These are phyloP conservation scores for Colletotrichum sp. DNA, from an alignment of 2,329 filamentous ascomycete species.

Conservation along the genomic window DNA sequence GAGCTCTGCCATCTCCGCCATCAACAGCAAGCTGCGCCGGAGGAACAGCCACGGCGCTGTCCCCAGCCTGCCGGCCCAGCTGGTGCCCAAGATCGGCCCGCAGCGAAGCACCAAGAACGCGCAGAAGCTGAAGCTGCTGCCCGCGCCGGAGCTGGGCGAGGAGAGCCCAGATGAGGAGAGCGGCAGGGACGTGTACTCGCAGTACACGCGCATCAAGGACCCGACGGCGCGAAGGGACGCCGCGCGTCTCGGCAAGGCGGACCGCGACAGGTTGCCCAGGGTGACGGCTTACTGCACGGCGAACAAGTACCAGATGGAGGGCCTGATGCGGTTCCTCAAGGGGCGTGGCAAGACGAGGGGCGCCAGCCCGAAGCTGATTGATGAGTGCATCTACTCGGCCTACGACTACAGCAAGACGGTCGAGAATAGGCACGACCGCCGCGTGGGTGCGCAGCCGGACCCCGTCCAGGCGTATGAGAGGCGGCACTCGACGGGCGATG, in stretches of 20 bases:
- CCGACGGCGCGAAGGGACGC: conserved; percentile 92
- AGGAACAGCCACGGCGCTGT: conserved; percentile 78
- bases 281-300: conserved; percentile 98
- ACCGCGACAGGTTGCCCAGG: conserved; percentile 82
- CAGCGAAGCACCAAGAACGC: conserved; percentile 95
- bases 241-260: conserved; percentile 89
- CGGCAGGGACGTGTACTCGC: conserved; percentile 93
- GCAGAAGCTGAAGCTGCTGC: conserved; percentile 96
- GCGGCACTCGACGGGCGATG: conserved; percentile 77
- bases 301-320: conserved; percentile 88
- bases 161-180: conserved; percentile 86
- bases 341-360: conserved; percentile 78
- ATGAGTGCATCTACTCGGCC: conserved; percentile 96
- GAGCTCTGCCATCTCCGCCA: conserved; percentile 67
- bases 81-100: conserved; percentile 79
- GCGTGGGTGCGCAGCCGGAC: conserved; percentile 29
- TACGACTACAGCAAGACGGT: conserved; percentile 74
- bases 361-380: conserved; percentile 88
- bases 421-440: conserved; percentile 38
- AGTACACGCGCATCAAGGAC: conserved; percentile 97
- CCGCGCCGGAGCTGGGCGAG: conserved; percentile 83
- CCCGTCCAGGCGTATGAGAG: conserved; percentile 61
- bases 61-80: conserved; percentile 37
- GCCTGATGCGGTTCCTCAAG: conserved; percentile 89
- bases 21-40: conserved; percentile 87